These are phyloP conservation scores for Aspergillus calidoustus DNA, from an alignment of 2,329 filamentous ascomycete species.

Conservation along the genomic window DNA sequence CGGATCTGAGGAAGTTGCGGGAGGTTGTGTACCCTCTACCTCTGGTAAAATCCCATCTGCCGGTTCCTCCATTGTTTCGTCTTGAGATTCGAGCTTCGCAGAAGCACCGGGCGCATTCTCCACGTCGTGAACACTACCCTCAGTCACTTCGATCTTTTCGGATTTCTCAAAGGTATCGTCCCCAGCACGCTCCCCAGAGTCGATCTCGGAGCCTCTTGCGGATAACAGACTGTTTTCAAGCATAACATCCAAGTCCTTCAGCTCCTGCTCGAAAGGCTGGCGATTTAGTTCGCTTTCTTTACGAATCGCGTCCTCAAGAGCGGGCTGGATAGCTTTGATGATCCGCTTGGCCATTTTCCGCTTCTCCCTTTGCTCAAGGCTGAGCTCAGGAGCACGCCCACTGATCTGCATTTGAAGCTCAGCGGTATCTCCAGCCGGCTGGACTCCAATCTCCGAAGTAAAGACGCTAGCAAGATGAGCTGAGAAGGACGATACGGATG, in stretches of 20 bases:
- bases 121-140: constrained; percentile 33
- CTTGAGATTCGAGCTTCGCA: constrained; percentile 31
- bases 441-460: constrained; percentile 57
- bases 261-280: constrained; percentile 69
- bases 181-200: constrained; percentile 47
- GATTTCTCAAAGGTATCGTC: constrained; percentile 38
- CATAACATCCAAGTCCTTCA: constrained; percentile 74
- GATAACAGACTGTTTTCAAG: constrained; percentile 68
- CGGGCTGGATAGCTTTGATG: constrained; percentile 78
- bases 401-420: constrained; percentile 57
- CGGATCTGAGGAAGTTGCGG: constrained; percentile 14
- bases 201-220: constrained; percentile 55
- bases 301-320: constrained; percentile 73
- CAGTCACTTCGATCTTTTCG: constrained; percentile 52
- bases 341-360: constrained; percentile 88
- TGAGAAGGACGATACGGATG: constrained; percentile 65
- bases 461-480: constrained; percentile 62
- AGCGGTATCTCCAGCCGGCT: constrained; percentile 50
- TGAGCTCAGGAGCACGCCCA: constrained; percentile 50
- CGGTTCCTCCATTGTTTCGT: constrained; percentile 22
- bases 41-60: constrained; percentile 20
- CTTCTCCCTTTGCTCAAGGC: constrained; percentile 74
- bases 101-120: constrained; percentile 29
- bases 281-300: constrained; percentile 82
- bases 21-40: constrained; percentile 16